Evolutionary conservation across 345 rosid genomes (phyloP).

Genomic region (Rubroshorea leprosula): DNA sequence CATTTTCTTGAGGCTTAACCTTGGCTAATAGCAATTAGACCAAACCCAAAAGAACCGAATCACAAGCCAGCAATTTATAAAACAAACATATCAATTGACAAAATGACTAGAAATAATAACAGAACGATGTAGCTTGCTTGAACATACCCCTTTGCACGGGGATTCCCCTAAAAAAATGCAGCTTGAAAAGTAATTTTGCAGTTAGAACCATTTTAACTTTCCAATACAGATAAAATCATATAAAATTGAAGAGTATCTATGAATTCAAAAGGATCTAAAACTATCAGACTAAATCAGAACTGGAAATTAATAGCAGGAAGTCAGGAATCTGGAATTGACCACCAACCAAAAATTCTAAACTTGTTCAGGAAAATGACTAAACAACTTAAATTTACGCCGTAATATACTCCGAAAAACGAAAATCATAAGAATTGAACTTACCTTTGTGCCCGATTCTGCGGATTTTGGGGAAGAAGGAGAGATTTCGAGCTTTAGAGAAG

Average conservation of each 20-base stretch:
- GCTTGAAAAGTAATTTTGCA: too few species aligned
- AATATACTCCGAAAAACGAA: background rate
- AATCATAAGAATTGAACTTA: conserved; percentile 7
- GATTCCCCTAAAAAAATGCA: too few species aligned
- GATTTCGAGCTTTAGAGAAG: conserved; percentile 28
- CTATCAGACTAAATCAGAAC: too few species aligned
- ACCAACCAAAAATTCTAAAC: background rate
- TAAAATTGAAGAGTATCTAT: too few species aligned
- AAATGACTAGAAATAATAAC: background rate
- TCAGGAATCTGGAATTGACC: background rate
- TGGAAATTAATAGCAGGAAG: background rate
- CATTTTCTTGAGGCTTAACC: conserved; percentile 54
- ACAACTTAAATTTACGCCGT: background rate
- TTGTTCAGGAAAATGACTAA: too few species aligned
- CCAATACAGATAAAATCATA: too few species aligned
- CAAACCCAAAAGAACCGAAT: background rate
- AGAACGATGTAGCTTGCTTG: background rate
- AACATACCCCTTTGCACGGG: too few species aligned
- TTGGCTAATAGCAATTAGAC: conserved; percentile 34
- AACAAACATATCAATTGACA: background rate
- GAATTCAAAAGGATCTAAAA: too few species aligned
- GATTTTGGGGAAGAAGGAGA: conserved; percentile 25
- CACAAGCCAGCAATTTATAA: background rate
- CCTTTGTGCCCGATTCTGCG: conserved; percentile 33
- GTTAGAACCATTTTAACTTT: too few species aligned